Evolutionary conservation across 805 yeast species (phyloP).

Genomic region (Saccharomycopsis sp.): DNA sequence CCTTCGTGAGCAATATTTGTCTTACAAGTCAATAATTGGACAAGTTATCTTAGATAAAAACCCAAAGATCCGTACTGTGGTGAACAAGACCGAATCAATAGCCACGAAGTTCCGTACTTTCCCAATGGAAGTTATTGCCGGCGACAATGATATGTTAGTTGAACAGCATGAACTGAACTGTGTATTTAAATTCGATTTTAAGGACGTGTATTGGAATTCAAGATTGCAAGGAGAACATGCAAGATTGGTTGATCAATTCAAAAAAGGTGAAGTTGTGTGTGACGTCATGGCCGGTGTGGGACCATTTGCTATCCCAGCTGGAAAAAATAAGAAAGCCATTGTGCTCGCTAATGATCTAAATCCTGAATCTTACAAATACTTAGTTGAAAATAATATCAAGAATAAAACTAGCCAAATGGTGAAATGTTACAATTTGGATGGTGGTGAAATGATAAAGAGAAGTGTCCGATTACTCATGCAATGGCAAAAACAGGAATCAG

Average conservation of each 20-base stretch:
- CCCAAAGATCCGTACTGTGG: slow-evolving; percentile 73
- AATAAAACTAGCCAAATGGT: slow-evolving; percentile 63
- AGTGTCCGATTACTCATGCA: slow-evolving; percentile 48
- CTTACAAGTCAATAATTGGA: slow-evolving; percentile 76
- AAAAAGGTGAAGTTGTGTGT: slow-evolving; percentile 68
- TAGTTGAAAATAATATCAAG: slow-evolving; percentile 51
- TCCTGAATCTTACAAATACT: slow-evolving; percentile 73
- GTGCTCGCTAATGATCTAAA: slow-evolving; percentile 92
- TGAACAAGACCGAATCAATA: slow-evolving; percentile 81
- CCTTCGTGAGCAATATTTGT: slow-evolving; percentile 74
- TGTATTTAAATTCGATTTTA: slow-evolving; percentile 77
- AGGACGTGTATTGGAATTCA: slow-evolving; percentile 96
- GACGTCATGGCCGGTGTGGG: slow-evolving; percentile 99
- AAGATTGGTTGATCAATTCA: slow-evolving; percentile 55
- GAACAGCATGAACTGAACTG: slow-evolving; percentile 88
- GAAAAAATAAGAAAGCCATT: slow-evolving; percentile 59
- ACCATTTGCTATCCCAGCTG: slow-evolving; percentile 96
- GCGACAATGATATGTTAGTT: slow-evolving; percentile 76
- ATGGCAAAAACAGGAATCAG: slow-evolving; percentile 35
- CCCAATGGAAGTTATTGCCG: slow-evolving; percentile 90
- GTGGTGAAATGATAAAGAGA: slow-evolving; percentile 65
- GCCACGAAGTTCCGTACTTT: slow-evolving; percentile 88
- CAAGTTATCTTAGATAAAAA: slow-evolving; percentile 86
- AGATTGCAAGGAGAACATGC: slow-evolving; percentile 91
- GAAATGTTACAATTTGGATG: slow-evolving; percentile 66